Evolutionary conservation across 2,329 filamentous ascomycete genomes (phyloP), one percentile per base, ranked within the genome.

Genomic region (Thermomyces lanuginosus): DNA sequence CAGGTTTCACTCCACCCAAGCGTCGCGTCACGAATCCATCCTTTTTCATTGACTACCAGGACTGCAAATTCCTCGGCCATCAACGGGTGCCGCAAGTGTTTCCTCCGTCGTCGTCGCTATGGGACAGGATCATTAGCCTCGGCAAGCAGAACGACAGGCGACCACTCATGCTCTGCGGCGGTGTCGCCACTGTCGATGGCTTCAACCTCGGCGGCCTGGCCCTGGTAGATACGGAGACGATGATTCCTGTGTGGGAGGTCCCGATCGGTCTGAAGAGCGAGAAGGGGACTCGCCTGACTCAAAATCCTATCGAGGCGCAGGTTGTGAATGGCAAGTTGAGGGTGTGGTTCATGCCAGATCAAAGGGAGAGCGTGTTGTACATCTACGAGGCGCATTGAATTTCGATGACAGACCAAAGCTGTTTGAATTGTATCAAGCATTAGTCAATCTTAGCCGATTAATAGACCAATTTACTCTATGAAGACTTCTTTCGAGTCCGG

Each of bases 61-160:
- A 64, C 46, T 64, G 60, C 45, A 64, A 64, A 37, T 63, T 55
- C 40, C 44, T 64, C 1, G 61, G 60, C 3, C 52, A 50, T 35
- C 49, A 51, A 8, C 32, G 38, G 6, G 33, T 43, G 4, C 57
- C 58, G 24, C n/a, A n/a, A n/a, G n/a, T n/a, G n/a, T n/a, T n/a
- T n/a, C n/a, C n/a, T n/a, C n/a, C n/a, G n/a, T n/a, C n/a, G n/a
- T n/a, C n/a, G n/a, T n/a, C n/a, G n/a, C n/a, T n/a, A n/a, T n/a
- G n/a, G n/a, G n/a, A n/a, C n/a, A n/a, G n/a, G n/a, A n/a, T n/a
- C n/a, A n/a, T n/a, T n/a, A 36, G 36, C n/a, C 15, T 35, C 12
- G 13, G 30, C 9, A 21, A 19, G 2, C 12, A 15, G 9, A 27
- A 29, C 11, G 12, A 15, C 7, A 18, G 11, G 16, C 46, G 49